Percentiles rank a stretch among this genome's conserved stretches.
These are phyloP conservation scores for Chenopodium album DNA, from an alignment of 148 eudicot species.

Conservation along the genomic window DNA sequence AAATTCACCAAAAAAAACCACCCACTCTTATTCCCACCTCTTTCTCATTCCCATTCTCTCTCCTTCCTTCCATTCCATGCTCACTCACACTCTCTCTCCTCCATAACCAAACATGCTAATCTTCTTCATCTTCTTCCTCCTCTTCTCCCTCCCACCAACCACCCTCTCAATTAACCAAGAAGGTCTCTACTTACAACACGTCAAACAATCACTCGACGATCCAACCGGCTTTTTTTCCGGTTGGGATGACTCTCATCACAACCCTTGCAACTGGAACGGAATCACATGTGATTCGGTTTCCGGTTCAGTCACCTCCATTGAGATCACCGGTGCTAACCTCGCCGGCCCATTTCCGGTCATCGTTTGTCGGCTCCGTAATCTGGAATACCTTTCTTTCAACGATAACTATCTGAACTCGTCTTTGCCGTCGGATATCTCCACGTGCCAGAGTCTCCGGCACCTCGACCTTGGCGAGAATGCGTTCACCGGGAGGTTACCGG, in stretches of 20 bases:
- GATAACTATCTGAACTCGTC: conserved; percentile 60
- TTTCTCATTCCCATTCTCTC: neutral
- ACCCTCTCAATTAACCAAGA: conserved; percentile 50
- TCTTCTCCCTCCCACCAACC: conserved; percentile 17
- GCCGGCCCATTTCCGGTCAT: conserved; percentile 63
- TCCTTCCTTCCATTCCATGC: neutral
- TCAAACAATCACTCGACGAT: conserved; percentile 46
- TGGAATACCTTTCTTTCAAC: conserved; percentile 41
- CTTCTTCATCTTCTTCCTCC: conserved; percentile 23
- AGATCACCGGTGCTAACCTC: conserved; percentile 47
- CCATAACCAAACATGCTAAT: neutral
- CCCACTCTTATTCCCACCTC: conserved; percentile 8
- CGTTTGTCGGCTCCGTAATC: conserved; percentile 50
- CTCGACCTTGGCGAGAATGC: conserved; percentile 55
- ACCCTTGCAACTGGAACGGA: conserved; percentile 67
- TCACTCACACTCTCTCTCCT: neutral
- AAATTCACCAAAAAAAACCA: conserved; percentile 11
- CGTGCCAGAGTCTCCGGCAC: conserved; percentile 39
- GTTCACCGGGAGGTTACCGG: conserved; percentile 49
- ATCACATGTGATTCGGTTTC: conserved; percentile 42
- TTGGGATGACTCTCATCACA: conserved; percentile 43
- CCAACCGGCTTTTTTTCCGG: conserved; percentile 36
- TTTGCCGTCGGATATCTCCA: conserved; percentile 36
- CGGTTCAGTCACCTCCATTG: conserved; percentile 44
- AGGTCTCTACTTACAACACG: conserved; percentile 39